Evolutionary conservation across 2,329 filamentous ascomycete species (phyloP).

Genomic region (Nannizziopsis arthrosporioides): DNA sequence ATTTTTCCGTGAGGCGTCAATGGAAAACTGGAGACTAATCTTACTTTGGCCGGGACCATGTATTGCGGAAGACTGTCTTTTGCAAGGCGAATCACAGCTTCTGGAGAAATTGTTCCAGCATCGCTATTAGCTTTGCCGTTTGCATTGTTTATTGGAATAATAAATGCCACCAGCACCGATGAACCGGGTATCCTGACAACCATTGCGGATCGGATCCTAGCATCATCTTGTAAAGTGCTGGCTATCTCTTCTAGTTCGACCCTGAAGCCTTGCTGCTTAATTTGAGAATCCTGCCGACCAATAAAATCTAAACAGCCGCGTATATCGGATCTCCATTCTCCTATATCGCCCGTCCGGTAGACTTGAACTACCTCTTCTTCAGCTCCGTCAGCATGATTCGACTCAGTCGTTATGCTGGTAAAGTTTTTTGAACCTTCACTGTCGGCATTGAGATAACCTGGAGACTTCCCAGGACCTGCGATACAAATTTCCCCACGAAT

Average conservation of each 20-base stretch:
- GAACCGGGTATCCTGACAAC: constrained; percentile 11
- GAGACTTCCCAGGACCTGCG: constrained; percentile 53
- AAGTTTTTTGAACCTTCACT: constrained; percentile 44
- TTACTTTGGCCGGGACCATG: constrained; percentile 54
- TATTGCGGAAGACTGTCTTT: constrained; percentile 46
- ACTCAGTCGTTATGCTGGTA: constrained; percentile 64
- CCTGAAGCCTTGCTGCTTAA: constrained; percentile 83
- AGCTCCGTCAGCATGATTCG: constrained; percentile 56
- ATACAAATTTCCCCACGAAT: constrained; percentile 19
- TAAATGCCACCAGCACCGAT: constrained; percentile 18
- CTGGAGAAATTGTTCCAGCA: constrained; percentile 33
- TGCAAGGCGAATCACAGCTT: not conserved
- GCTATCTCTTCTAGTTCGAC: constrained; percentile 86
- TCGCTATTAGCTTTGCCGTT: no score
- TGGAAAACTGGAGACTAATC: constrained; percentile 55
- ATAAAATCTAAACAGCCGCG: constrained; percentile 55
- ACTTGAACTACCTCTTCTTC: constrained; percentile 52
- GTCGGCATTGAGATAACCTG: constrained; percentile 50
- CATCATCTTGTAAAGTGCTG: constrained; percentile 38
- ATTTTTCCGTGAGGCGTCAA: constrained; percentile 65
- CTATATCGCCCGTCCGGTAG: constrained; percentile 72
- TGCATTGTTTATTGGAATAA: constrained; percentile 36
- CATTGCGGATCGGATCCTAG: constrained; percentile 13
- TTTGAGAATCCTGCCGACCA: constrained; percentile 66
- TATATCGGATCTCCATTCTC: constrained; percentile 44